Evolutionary conservation across 129 eudicot species (phyloP).

Genomic region (Scalesia atractyloides): DNA sequence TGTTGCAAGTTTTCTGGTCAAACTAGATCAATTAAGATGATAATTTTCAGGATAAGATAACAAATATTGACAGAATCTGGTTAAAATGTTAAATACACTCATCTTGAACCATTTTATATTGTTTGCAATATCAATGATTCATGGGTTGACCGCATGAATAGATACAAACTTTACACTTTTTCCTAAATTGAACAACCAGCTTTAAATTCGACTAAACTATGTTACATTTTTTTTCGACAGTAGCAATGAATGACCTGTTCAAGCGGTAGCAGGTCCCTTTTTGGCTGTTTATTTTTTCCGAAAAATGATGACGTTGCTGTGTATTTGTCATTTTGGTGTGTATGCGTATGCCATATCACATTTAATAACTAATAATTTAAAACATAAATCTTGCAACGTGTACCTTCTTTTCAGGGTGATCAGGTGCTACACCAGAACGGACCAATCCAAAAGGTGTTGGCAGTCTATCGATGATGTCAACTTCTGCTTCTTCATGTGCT

Average conservation of each 20-base stretch:
- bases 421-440: conserved; percentile 97
- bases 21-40: conserved; percentile 49
- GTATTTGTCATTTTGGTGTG: neutral
- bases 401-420: conserved; percentile 99
- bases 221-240: neutral
- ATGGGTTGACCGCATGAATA: neutral
- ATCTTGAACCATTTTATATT: conserved; percentile 16
- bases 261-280: neutral
- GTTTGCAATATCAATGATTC: neutral
- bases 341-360: neutral
- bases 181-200: neutral
- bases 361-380: neutral
- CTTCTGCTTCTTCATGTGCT: conserved; percentile 71
- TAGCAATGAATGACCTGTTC: neutral
- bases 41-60: neutral
- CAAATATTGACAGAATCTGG: neutral
- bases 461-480: conserved; percentile 82
- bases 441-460: conserved; percentile 91
- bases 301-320: neutral
- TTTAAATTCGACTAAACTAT: neutral
- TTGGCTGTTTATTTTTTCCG: neutral
- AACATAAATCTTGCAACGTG: neutral
- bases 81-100: neutral
- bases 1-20: conserved; percentile 78
- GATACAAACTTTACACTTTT: neutral